Evolutionary conservation across 1,284 basidiomycete genomes (phyloP).

Genomic region (Abortiporus biennis): DNA sequence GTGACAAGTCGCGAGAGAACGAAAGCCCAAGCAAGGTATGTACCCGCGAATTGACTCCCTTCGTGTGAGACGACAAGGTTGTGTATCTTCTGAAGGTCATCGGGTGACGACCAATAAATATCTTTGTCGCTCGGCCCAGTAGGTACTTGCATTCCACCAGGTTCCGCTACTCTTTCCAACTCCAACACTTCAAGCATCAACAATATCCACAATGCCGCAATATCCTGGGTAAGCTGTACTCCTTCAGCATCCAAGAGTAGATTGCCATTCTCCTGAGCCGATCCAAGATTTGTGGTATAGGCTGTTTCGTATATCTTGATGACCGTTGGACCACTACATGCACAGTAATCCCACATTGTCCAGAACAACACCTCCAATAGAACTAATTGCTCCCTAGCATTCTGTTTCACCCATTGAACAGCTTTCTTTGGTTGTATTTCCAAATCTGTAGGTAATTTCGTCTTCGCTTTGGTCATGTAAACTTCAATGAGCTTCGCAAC

Average conservation of each 20-base stretch:
- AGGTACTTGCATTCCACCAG: conserved; percentile 20
- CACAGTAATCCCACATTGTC: conserved; percentile 74
- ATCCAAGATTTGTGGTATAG: conserved; percentile 63
- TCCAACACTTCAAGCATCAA: conserved; percentile 78
- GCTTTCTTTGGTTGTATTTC: conserved; percentile 54
- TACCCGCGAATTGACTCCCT: conserved; percentile 57
- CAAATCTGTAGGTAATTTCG: conserved; percentile 45
- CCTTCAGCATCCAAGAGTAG: conserved; percentile 75
- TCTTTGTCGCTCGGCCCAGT: conserved; percentile 26
- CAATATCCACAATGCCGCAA: conserved; percentile 69
- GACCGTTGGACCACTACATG: conserved; percentile 59
- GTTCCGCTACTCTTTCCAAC: conserved; percentile 67
- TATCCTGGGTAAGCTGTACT: conserved; percentile 56
- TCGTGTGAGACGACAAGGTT: conserved; percentile 52
- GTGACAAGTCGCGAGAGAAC: conserved; percentile 58
- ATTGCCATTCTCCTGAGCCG: conserved; percentile 57
- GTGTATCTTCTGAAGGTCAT: conserved; percentile 54
- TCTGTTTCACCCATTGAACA: conserved; percentile 75
- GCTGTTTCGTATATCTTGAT: conserved; percentile 58
- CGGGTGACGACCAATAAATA: conserved; percentile 54
- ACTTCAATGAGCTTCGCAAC: conserved; percentile 50
- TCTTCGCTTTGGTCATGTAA: conserved; percentile 49
- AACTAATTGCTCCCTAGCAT: conserved; percentile 71
- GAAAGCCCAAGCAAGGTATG: conserved; percentile 76
- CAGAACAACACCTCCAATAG: conserved; percentile 83